Evolutionary conservation across 768 basidiomycete species (phyloP), one percentile per base, ranked within the genome.

Genomic region (Tremella mesenterica): DNA sequence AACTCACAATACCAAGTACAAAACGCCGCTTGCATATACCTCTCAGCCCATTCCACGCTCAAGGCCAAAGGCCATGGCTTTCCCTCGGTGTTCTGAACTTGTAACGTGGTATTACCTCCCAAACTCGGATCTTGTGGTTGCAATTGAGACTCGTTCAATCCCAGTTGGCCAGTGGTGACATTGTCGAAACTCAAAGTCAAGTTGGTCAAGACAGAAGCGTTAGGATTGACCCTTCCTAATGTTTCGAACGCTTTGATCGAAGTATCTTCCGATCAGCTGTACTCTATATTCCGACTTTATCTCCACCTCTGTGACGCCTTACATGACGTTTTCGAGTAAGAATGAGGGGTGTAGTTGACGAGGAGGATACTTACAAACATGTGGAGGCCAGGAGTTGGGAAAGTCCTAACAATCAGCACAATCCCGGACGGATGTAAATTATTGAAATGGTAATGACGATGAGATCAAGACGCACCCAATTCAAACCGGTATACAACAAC

Each of bases 111-210:
- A 59, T 76, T 61, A 63, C 65, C 65, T 21, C 72, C 61, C 25
- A 73, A 72, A 30, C 83, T 47, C 1, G 64, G 61, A 0, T 80
- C 76, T 71, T 96, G 92, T 3, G 77, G 77, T 0, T 84, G 88
- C 12, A 96, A 79, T 45, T 80, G 77, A 0, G 76, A 74, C 67
- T 92, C 86, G n/a, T 75, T 67, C 14, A 95, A 53, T 2, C 80
- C 83, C n/a, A 95, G 77, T 66, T 95, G 92, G n/a, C 85, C 86
- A 0, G 77, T 45, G 0, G 88, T 87, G 23, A 95, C 72, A 34
- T 90, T 78, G 30, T 76, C 74, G 72, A 82, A 92, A 48, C 81
- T 75, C 14, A 69, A 29, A 46, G 78, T 77, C 2, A 73, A 59
- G 2, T 76, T 70, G 10, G 85, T 81, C 1, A 70, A 46, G n/a